Base-by-base conservation (phyloP, 495 filamentous ascomycete species). In the Neurospora intermedia region DNA sequence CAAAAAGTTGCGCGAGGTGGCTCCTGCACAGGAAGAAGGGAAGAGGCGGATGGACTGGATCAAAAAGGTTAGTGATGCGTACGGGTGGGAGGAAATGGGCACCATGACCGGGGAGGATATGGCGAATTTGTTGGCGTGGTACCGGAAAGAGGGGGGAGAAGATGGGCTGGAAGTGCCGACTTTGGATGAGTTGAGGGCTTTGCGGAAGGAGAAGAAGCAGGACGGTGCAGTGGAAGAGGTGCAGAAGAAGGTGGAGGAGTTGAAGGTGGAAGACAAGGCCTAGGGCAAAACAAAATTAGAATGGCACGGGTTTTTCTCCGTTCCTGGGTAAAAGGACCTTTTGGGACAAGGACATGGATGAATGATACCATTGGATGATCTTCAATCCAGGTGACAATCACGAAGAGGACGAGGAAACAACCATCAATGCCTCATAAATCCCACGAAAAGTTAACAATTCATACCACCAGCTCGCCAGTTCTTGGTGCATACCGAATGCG, bases 31-130 rank as follows among this genome's bases (percentile, higher is more conserved):
- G 0, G 87, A 91, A 38, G 91, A 98, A 70, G 94, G 95, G 0
- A 90, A 92, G 8, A 95, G 93, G 84, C 84, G 96, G 73, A 99
- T 99, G 96, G 87, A 90, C 76, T 99, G 96, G 92, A 98, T 98
- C 91, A 93, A 91, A 1, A 89, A 86, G 69, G 91, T 98, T 18
- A 98, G 96, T 82, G 94, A 98, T 78, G 85, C 87, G 42, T 99
- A 96, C 87, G 90, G 83, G 69, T 85, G 96, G 76, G 91, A 96
- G 71, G 93, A 98, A 69, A 87, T 99, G 75, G 94, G 93, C 70
- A 86, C 88, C 45, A 91, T 99, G 89, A 85, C 88, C 35, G 94
- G 96, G 41, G 84, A 89, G 71, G 94, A 97, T 77, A 97, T 98
- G 92, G 89, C 90, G 35, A 84, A 81, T 41, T 81, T 99, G 35